These are phyloP conservation scores for Hypoxylon intermedium DNA, from an alignment of 495 filamentous ascomycete species.

Conservation along the genomic window DNA sequence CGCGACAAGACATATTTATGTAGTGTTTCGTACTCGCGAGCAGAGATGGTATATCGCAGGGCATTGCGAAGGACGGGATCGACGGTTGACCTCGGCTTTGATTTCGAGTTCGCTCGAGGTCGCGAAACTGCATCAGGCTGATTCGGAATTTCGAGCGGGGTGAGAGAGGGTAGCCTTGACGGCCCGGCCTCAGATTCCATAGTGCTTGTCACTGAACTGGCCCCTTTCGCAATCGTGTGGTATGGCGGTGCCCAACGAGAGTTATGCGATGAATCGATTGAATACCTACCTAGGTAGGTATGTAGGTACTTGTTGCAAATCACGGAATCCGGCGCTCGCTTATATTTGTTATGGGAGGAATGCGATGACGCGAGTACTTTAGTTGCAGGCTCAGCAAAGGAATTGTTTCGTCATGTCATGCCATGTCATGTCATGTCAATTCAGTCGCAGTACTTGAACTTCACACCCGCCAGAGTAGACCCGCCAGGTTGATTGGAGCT, in stretches of 20 bases:
- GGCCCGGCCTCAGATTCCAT: constrained; percentile 45
- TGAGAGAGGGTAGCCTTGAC: constrained; percentile 30
- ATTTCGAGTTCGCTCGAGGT: constrained; percentile 30
- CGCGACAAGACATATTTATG: constrained; percentile 79
- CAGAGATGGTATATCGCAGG: constrained; percentile 81
- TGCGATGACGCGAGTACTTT: too few species aligned
- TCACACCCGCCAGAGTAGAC: neutral
- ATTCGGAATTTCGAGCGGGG: constrained; percentile 33
- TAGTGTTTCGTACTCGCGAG: constrained; percentile 81
- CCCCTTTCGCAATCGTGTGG: neutral
- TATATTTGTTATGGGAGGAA: too few species aligned
- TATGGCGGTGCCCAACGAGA: constrained; percentile 20
- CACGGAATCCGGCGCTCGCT: too few species aligned
- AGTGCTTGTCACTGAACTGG: neutral
- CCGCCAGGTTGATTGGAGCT: neutral
- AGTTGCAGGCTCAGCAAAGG: too few species aligned
- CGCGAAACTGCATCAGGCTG: constrained; percentile 19
- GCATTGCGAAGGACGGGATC: constrained; percentile 77
- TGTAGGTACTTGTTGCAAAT: too few species aligned
- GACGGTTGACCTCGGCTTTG: constrained; percentile 50
- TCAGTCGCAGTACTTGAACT: too few species aligned
- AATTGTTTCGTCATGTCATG: too few species aligned
- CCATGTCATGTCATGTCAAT: too few species aligned
- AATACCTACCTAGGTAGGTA: too few species aligned
- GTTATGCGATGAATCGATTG: constrained; percentile 10